Base-by-base conservation (phyloP, 1,139 yeast genomes). In the Insectozyma bohioensis region DNA sequence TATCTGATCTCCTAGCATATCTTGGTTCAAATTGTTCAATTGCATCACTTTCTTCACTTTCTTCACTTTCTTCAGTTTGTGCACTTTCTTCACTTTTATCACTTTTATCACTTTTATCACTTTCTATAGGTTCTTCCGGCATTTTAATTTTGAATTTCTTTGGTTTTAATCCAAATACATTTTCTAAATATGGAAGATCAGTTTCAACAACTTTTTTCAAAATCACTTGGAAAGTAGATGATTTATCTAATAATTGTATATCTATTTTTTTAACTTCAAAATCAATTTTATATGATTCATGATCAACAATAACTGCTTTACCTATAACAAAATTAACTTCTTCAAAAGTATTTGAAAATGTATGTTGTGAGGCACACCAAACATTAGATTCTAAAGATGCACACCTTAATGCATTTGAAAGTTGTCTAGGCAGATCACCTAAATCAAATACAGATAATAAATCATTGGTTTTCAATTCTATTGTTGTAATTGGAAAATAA, bases 141-240 rank as follows among this genome's bases (percentile, higher is more conserved):
- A n/a, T n/a, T n/a, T n/a, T n/a, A n/a, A n/a, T 8, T 3, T 17
- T 22, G 4, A 16, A 16, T 8, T 17, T 14, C 3, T 18, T 20
- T 10, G 29, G 5, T 10, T 28, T 24, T 3, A 22, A 18, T 4
- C 24, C 10, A 12, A 21, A 25, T 15, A 18, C 12, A 6, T 26
- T 18, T 16, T 46, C 39, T 5, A 57, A 12, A 31, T 50, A 57
- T 2, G 40, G 38, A 5, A 52, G 31, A 35, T 60, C 66, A 5
- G 40, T 32, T 0, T 48, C 41, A 4, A 57, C 26, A 2, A 55
- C 35, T 9, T 26, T 11, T 7, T 34, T 36, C 10, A 47, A 12
- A 2, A 37, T 33, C 3, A 19, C 4, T 5, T 39, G 32, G 13
- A 47, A 29, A 4, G 33, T 28, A 6, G 38, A 31, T 12, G 39